Evolutionary conservation across 352 stramenopile genomes (phyloP).

Genomic region (Pythium utonaiense): DNA sequence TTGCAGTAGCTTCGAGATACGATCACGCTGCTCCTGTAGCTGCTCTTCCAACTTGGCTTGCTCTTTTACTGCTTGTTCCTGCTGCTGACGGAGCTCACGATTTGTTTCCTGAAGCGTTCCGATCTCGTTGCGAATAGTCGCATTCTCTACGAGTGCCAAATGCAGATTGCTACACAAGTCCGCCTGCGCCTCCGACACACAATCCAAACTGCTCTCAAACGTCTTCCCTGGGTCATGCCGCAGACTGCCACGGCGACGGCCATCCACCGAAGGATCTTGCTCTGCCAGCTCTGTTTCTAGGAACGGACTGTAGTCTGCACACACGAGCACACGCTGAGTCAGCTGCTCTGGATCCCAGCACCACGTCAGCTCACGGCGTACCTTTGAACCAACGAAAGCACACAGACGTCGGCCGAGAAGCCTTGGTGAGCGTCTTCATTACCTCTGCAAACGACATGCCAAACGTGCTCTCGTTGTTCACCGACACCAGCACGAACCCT

Average conservation of each 20-base stretch:
- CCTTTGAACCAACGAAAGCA: conserved; percentile 79
- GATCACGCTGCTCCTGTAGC: conserved; percentile 34
- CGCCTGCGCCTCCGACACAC: conserved; percentile 50
- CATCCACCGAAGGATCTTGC: conserved; percentile 20
- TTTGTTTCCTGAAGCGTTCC: conserved; percentile 46
- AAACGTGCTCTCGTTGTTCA: conserved; percentile 82
- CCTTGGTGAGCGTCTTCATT: conserved; percentile 49
- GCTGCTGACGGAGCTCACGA: conserved; percentile 35
- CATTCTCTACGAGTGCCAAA: conserved; percentile 71
- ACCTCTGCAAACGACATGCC: conserved; percentile 46
- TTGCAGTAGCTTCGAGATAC: conserved; percentile 40
- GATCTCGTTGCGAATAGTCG: conserved; percentile 69
- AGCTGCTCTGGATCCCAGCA: background rate
- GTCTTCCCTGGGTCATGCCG: conserved; percentile 25
- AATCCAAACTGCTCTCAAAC: conserved; percentile 54
- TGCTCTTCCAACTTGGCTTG: conserved; percentile 29
- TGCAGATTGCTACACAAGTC: conserved; percentile 63
- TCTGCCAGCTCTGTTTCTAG: conserved; percentile 55
- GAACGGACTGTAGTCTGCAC: conserved; percentile 67
- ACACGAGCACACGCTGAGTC: background rate
- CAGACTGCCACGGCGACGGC: conserved; percentile 11
- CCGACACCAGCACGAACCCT: conserved; percentile 66
- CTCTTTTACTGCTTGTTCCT: conserved; percentile 30
- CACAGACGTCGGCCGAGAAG: conserved; percentile 59
- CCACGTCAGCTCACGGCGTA: conserved; percentile 10